Evolutionary conservation across 768 basidiomycete genomes (phyloP).

Genomic region (Rhodosporidiobolus sp.): DNA sequence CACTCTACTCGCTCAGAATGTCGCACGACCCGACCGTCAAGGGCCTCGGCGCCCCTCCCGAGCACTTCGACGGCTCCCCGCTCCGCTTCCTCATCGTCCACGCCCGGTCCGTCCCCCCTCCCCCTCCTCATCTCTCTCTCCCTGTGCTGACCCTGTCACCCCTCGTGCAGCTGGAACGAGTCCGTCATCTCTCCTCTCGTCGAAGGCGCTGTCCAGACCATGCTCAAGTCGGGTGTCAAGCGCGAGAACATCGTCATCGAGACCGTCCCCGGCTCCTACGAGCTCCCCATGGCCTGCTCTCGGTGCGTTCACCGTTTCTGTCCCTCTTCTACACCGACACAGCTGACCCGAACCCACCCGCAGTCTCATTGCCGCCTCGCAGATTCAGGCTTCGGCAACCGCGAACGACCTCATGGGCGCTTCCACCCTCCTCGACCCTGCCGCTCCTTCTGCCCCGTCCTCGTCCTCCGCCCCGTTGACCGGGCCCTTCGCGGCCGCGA

Average conservation of each 20-base stretch:
- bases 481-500: conserved; percentile 85
- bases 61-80: conserved; percentile 68
- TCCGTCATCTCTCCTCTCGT: conserved; percentile 79
- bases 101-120: conserved; percentile 55
- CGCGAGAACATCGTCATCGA: conserved; percentile 84
- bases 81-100: conserved; percentile 90
- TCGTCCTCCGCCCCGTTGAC: conserved; percentile 49
- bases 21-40: conserved; percentile 38
- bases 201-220: conserved; percentile 69
- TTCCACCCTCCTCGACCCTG: conserved; percentile 52
- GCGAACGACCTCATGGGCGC: conserved; percentile 76
- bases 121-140: not conserved
- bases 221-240: conserved; percentile 81
- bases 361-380: conserved; percentile 85
- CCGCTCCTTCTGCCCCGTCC: conserved; percentile 55
- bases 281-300: conserved; percentile 79
- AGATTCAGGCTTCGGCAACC: conserved; percentile 70
- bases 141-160: not conserved
- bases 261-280: conserved; percentile 91
- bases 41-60: conserved; percentile 31
- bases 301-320: conserved; percentile 59
- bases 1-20: too few species aligned
- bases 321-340: too few species aligned
- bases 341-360: not conserved
- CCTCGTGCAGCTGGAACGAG: conserved; percentile 69